Evolutionary conservation across 1,139 yeast species (phyloP).

Genomic region (Scheffersomyces illinoinensis): DNA sequence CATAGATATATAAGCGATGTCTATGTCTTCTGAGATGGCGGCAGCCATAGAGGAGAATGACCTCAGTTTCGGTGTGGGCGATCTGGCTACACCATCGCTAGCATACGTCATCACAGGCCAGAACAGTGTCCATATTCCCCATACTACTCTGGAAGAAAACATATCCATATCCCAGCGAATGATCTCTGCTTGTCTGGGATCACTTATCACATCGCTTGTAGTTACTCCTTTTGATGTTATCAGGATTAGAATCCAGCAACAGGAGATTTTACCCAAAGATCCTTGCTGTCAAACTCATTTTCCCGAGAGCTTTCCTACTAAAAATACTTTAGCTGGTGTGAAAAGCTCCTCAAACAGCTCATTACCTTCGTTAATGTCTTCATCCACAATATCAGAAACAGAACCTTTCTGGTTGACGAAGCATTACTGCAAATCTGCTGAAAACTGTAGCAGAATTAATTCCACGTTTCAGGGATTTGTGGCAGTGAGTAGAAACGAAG

Average conservation of each 20-base stretch:
- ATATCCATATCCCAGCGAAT: conserved; percentile 64
- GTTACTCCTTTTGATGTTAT: conserved; percentile 96
- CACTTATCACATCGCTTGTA: conserved; percentile 79
- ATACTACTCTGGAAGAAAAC: conserved; percentile 12
- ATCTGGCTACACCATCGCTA: neutral
- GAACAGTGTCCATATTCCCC: neutral
- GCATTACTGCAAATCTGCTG: conserved; percentile 36
- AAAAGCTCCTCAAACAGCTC: neutral
- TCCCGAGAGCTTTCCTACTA: conserved; percentile 3
- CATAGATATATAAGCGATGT: conserved; percentile 18
- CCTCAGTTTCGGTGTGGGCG: conserved; percentile 4
- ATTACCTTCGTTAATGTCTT: neutral
- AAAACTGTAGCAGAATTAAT: conserved; percentile 36
- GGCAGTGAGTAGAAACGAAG: conserved; percentile 70
- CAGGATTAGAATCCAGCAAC: conserved; percentile 87
- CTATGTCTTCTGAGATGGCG: conserved; percentile 40
- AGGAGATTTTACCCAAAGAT: conserved; percentile 54
- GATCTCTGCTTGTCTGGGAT: conserved; percentile 91
- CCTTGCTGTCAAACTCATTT: conserved; percentile 29
- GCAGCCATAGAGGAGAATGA: conserved; percentile 37
- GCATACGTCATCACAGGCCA: neutral
- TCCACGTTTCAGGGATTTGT: conserved; percentile 75
- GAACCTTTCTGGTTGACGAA: conserved; percentile 46
- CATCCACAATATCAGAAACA: neutral
- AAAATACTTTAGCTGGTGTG: conserved; percentile 11